phyloP scores from a whole-genome alignment of 1,139 yeast genomes.

The Yamadazyma spencermartinsiae region DNA sequence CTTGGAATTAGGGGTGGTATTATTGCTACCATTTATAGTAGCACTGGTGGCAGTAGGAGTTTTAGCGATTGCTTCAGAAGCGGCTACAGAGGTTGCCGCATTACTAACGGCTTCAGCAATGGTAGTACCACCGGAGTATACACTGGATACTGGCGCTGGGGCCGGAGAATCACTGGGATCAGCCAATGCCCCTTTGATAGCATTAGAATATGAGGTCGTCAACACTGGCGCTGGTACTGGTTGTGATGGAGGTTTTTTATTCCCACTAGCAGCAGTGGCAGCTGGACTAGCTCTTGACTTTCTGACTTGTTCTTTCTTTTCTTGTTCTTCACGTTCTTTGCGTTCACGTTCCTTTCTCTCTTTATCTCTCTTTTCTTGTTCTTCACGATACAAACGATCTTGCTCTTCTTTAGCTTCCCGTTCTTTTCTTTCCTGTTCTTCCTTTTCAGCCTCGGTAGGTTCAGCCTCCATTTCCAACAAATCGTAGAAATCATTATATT shows the following conservation, averaged over 20 bases:
- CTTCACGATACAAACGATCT: slow-evolving; percentile 5
- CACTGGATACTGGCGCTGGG: slow-evolving; percentile 12
- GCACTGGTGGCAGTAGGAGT: slow-evolving; percentile 19
- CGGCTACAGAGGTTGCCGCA: slow-evolving; percentile 12
- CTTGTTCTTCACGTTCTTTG: slow-evolving; percentile 12
- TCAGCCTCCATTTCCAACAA: slow-evolving; percentile 74
- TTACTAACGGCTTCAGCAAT: slow-evolving; percentile 18
- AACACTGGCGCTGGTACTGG: slow-evolving; percentile 21
- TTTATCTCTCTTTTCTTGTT: slow-evolving; percentile 10
- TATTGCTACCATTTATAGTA: slow-evolving; percentile 13
- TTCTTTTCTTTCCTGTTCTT: slow-evolving; percentile 17
- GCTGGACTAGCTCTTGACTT: slow-evolving; percentile 5
- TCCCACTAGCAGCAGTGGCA: not conserved
- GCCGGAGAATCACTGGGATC: slow-evolving; percentile 3
- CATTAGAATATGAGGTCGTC: slow-evolving; percentile 23
- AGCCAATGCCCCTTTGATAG: slow-evolving; percentile 18
- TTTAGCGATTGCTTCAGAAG: slow-evolving; percentile 3
- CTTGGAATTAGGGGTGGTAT: slow-evolving; percentile 12
- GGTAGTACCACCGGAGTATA: slow-evolving; percentile 16
- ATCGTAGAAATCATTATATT: slow-evolving; percentile 92
- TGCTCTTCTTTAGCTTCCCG: slow-evolving; percentile 10
- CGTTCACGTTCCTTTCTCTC: slow-evolving; percentile 16
- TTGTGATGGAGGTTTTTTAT: slow-evolving; percentile 6
- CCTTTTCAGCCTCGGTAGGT: slow-evolving; percentile 29
- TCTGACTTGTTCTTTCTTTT: slow-evolving; percentile 7